Evolutionary conservation across 1,139 yeast species (phyloP).

Genomic region (Suhomyces maxii): DNA sequence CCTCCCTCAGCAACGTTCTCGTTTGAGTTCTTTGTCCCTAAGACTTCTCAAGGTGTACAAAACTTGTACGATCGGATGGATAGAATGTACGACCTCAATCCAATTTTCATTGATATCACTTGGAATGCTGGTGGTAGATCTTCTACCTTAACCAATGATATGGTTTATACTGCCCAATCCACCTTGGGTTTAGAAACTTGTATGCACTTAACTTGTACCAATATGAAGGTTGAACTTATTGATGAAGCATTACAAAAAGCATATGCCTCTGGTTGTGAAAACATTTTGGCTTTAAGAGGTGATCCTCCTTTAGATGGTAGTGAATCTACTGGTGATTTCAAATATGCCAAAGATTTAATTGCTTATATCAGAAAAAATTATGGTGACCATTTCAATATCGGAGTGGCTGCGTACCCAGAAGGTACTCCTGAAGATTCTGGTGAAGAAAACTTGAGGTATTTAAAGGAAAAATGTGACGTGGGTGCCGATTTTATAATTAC

Average conservation of each 20-base stretch:
- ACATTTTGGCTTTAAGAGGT: constrained; percentile 83
- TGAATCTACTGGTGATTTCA: constrained; percentile 69
- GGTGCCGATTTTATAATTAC: constrained; percentile 94
- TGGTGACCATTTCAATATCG: constrained; percentile 66
- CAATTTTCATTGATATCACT: constrained; percentile 90
- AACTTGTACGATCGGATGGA: constrained; percentile 96
- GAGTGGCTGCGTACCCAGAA: constrained; percentile 77
- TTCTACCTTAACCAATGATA: constrained; percentile 79
- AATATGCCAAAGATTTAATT: constrained; percentile 67
- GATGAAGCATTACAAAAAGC: constrained; percentile 87
- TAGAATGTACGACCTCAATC: constrained; percentile 90
- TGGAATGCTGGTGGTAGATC: constrained; percentile 98
- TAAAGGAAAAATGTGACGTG: constrained; percentile 86
- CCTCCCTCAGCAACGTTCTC: constrained; percentile 76
- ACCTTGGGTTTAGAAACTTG: constrained; percentile 95
- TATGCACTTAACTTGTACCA: constrained; percentile 97
- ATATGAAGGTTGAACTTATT: constrained; percentile 80
- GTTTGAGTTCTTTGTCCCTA: constrained; percentile 97
- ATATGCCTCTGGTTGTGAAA: constrained; percentile 89
- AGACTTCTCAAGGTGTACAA: constrained; percentile 95
- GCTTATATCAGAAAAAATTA: constrained; percentile 54
- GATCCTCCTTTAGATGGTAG: constrained; percentile 72
- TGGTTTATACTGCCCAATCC: constrained; percentile 88
- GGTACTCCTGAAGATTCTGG: constrained; percentile 74
- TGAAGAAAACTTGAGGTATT: constrained; percentile 57